These are phyloP conservation scores for Dothiorella sarmentorum DNA, from an alignment of 2,329 filamentous ascomycete genomes.

Conservation along the genomic window DNA sequence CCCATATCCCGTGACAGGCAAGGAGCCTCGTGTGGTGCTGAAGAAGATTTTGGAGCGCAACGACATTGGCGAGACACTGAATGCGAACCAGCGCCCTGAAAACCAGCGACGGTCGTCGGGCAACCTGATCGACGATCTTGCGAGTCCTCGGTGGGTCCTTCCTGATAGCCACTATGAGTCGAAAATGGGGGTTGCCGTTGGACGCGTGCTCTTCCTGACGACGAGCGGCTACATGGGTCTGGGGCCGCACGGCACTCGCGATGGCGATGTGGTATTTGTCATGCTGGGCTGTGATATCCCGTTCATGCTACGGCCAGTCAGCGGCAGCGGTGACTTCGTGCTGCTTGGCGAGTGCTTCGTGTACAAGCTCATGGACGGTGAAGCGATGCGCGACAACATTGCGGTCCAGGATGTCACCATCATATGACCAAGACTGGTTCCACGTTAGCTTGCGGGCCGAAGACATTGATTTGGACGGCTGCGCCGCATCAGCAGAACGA, in stretches of 20 bases:
- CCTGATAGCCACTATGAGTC: slow-evolving; percentile 9
- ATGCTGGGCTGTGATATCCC: slow-evolving; percentile 18
- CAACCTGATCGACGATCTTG: slow-evolving; percentile 18
- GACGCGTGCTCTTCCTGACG: slow-evolving; percentile 17
- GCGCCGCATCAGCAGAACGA: neutral
- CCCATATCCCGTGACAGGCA: slow-evolving; percentile 9
- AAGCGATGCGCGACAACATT: slow-evolving; percentile 9
- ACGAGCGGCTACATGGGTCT: slow-evolving; percentile 15
- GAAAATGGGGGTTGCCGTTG: slow-evolving; percentile 13
- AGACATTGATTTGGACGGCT: neutral
- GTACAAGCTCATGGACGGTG: slow-evolving; percentile 17
- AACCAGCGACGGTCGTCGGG: slow-evolving; percentile 9
- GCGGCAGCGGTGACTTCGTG: neutral
- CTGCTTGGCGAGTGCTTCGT: slow-evolving; percentile 18
- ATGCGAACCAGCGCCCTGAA: neutral
- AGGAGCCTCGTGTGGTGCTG: neutral
- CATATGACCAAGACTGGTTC: slow-evolving; percentile 2
- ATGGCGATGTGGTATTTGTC: slow-evolving; percentile 18
- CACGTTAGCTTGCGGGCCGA: neutral
- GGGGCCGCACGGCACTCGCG: slow-evolving; percentile 13
- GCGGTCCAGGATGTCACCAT: slow-evolving; percentile 15
- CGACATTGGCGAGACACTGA: neutral
- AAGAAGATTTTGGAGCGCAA: slow-evolving; percentile 9
- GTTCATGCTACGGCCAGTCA: slow-evolving; percentile 10
- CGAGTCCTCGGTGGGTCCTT: slow-evolving; percentile 10